phyloP scores from a whole-genome alignment of 2,329 filamentous ascomycete species.

The Lasiodiplodia hormozganensis region DNA sequence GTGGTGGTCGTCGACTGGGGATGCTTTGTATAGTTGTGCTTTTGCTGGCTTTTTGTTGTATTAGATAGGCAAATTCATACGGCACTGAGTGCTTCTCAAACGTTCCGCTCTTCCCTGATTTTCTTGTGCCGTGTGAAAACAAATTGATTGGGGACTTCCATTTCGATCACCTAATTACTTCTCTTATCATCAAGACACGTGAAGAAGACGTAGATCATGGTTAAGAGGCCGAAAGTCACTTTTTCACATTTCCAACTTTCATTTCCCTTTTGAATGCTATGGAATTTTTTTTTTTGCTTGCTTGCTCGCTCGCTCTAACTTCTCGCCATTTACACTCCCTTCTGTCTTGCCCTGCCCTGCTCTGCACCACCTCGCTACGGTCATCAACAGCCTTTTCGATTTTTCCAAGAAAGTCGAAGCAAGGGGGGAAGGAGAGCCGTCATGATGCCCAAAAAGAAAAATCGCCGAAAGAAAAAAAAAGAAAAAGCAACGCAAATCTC shows the following conservation, averaged over 20 bases:
- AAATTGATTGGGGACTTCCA: neutral
- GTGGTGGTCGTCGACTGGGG: neutral
- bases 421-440: too few relatives aligned
- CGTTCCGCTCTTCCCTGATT: neutral
- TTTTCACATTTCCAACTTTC: neutral
- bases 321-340: neutral
- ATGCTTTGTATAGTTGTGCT: slow-evolving; percentile 13
- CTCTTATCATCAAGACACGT: too few relatives aligned
- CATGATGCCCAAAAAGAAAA: too few relatives aligned
- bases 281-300: neutral
- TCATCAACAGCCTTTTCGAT: neutral
- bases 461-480: neutral
- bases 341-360: neutral
- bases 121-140: neutral
- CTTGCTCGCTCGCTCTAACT: neutral
- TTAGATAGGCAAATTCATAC: slow-evolving; percentile 7
- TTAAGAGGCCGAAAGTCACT: too few relatives aligned
- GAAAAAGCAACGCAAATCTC: neutral
- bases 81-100: slow-evolving; percentile 17
- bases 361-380: neutral
- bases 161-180: neutral
- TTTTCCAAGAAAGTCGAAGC: too few relatives aligned
- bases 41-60: slow-evolving; percentile 1
- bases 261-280: neutral
- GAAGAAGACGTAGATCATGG: neutral